Evolutionary conservation across 2,329 filamentous ascomycete species (phyloP).

Genomic region (Aspergillus texensis): DNA sequence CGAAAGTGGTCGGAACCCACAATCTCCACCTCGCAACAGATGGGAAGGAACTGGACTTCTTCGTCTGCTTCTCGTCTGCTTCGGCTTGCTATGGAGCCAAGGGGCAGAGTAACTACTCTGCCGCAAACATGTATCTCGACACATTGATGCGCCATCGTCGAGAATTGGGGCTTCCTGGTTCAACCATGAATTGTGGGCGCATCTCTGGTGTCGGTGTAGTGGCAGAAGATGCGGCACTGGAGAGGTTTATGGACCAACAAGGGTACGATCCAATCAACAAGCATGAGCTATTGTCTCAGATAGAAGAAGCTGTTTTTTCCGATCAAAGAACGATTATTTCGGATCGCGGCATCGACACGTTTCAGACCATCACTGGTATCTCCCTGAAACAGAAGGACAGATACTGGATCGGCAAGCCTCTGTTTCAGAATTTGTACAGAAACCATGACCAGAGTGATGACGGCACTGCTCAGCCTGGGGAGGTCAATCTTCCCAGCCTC

Average conservation of each 20-base stretch:
- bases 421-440: conserved; percentile 1
- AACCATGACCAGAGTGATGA: conserved; percentile 1
- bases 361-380: too few species aligned
- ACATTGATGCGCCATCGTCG: conserved; percentile 3
- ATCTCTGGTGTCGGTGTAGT: conserved; percentile 5
- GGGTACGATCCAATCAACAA: conserved; percentile 6
- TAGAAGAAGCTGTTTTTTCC: conserved; percentile 5
- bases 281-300: conserved; percentile 5
- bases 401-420: not conserved
- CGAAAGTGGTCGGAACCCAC: conserved; percentile 5
- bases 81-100: not conserved
- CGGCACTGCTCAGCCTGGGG: not conserved
- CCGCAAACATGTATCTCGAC: conserved; percentile 9
- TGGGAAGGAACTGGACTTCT: conserved; percentile 5
- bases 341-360: too few species aligned
- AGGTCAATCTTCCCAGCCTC: not conserved
- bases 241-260: conserved; percentile 1
- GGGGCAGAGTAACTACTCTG: conserved; percentile 10
- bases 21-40: conserved; percentile 1
- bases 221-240: not conserved
- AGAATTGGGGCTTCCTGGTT: not conserved
- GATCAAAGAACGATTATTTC: too few species aligned
- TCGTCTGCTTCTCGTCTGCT: conserved; percentile 9
- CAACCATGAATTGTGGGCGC: not conserved
- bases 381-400: too few species aligned